phyloP scores from a whole-genome alignment of 345 rosid species.

The Cardamine occulta region DNA sequence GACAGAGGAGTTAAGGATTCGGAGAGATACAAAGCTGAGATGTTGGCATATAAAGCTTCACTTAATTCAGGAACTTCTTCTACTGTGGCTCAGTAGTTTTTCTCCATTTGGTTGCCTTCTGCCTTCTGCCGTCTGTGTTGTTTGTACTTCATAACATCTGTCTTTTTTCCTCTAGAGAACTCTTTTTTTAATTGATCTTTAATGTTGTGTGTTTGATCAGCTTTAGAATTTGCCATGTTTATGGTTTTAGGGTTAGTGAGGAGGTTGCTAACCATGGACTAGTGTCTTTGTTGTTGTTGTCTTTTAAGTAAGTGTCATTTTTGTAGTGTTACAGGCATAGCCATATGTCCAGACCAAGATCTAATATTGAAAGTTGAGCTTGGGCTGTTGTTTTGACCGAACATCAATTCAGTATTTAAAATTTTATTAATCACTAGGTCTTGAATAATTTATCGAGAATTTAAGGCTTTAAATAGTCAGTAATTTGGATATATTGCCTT shows the following conservation, averaged over 20 bases:
- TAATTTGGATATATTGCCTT: too few species aligned
- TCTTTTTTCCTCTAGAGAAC: constrained; percentile 26
- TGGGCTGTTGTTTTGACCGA: not conserved
- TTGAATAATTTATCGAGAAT: too few species aligned
- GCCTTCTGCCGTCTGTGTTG: not conserved
- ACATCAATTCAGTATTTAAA: not conserved
- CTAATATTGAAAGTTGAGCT: not conserved
- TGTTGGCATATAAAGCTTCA: constrained; percentile 62
- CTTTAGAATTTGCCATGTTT: constrained; percentile 24
- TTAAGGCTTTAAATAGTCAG: too few species aligned
- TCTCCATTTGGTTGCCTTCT: constrained; percentile 16
- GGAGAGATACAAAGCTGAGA: constrained; percentile 73
- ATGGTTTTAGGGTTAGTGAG: constrained; percentile 37
- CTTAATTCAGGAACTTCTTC: constrained; percentile 60
- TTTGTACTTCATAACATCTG: constrained; percentile 23
- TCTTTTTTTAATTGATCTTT: not conserved
- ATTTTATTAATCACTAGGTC: too few species aligned
- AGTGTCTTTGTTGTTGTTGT: constrained; percentile 10
- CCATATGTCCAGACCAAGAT: constrained; percentile 3
- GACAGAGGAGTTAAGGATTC: constrained; percentile 72
- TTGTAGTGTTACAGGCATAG: constrained; percentile 5
- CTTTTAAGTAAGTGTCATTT: not conserved
- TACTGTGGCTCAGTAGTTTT: constrained; percentile 45
- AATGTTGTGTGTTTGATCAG: constrained; percentile 18
- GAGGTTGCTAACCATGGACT: constrained; percentile 26